Evolutionary conservation across 345 rosid genomes (phyloP), one percentile per base, ranked within the genome.

Genomic region (Adansonia digitata): DNA sequence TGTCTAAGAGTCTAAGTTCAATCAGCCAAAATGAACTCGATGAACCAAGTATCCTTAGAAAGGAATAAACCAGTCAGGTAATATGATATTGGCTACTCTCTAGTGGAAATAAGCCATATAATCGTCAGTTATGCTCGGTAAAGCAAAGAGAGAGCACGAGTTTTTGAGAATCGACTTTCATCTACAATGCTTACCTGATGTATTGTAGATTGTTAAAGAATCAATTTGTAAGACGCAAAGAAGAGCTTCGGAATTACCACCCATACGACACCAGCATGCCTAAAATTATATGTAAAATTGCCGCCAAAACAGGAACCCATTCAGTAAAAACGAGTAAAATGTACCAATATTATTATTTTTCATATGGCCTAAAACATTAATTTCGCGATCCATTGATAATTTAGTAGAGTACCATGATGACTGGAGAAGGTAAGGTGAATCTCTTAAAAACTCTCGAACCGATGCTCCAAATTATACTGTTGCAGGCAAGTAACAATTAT

Each of bases 231-330:
- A 86, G 77, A 90, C 85, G 75, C 99, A 95, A 52, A 94, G 95
- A 77, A 78, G 79, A 72, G 96, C 87, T 77, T 89, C 97, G 3
- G 87, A 77, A 49, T 64, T 78, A 74, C 81, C 89, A 77, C 89
- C 91, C 53, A 93, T 61, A 73, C 78, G 91, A 85, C 93, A 90
- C 99, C 99, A 95, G 79, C 98, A 92, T 60, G 86, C 97, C 99
- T 94, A 77, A 6, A 74, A 60, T 77, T 65, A 35, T n/a, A 71
- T 72, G 69, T 34, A 73, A 81, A 29, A 4, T 40, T 15, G 29
- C 37, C 42, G 78, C 51, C 63, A 69, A 79, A 63, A 73, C 52
- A 13, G 74, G 74, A 69, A 43, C 51, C 43, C 59, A 59, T 20
- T 34, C 12, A 24, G 18, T 27, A 18, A 35, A 74, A 5, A 62